Conservation (phyloP, 2,329 filamentous ascomycete species). For the Sordariomycetes sp. region DNA sequence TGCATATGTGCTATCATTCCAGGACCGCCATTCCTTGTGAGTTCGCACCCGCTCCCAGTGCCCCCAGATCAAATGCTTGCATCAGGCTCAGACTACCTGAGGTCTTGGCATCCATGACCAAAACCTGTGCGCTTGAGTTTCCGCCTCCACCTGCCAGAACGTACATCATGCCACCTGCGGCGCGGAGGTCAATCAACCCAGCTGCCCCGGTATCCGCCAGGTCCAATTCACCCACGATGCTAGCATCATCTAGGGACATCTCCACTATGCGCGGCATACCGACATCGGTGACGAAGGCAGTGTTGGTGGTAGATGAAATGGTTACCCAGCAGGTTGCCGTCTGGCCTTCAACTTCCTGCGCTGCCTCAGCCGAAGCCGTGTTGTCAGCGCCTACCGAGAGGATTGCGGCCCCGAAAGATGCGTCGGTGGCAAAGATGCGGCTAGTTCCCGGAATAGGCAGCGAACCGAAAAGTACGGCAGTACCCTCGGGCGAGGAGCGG, state of each 20-base stretch:
- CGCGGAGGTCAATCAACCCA: conserved; percentile 45
- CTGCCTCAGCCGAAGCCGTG: conserved; percentile 23
- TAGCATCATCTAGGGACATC: conserved; percentile 40
- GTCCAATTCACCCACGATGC: conserved; percentile 32
- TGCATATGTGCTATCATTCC: too few relatives aligned
- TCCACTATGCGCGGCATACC: conserved; percentile 43
- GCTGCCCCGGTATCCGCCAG: conserved; percentile 34
- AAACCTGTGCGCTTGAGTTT: conserved; percentile 21
- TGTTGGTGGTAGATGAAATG: conserved; percentile 34
- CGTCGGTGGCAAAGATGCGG: conserved; percentile 45
- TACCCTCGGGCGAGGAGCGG: conserved; percentile 39
- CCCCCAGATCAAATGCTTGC: not conserved
- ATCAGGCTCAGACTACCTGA: not conserved
- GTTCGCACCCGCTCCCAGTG: not conserved
- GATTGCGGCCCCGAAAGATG: conserved; percentile 45
- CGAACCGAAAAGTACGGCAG: conserved; percentile 48
- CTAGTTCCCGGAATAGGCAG: conserved; percentile 30
- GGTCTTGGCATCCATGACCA: conserved; percentile 24
- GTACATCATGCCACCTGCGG: conserved; percentile 46
- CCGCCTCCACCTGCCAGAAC: conserved; percentile 45
- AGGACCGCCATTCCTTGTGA: not conserved
- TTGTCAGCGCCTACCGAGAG: conserved; percentile 28
- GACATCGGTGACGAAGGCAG: conserved; percentile 51
- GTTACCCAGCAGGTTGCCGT: conserved; percentile 49
- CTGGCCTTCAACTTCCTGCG: conserved; percentile 37